Evolutionary conservation across 805 yeast genomes (phyloP).

Genomic region (Ogataea chonburiensis): DNA sequence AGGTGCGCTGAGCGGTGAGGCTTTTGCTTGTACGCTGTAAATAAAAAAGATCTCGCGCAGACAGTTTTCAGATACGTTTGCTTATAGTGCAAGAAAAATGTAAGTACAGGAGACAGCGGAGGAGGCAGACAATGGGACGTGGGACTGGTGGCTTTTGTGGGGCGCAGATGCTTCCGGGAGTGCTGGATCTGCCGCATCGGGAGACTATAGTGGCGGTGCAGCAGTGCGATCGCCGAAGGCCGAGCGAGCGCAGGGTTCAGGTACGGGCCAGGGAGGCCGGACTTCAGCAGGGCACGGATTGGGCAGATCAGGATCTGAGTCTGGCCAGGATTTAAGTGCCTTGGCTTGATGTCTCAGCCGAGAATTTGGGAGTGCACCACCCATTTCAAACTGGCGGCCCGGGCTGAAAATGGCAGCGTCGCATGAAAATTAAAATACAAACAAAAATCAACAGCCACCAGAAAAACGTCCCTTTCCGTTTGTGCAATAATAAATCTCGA

Average conservation of each 20-base stretch:
- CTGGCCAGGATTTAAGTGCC: too few relatives aligned
- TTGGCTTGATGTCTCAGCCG: not conserved
- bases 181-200: too few relatives aligned
- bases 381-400: constrained; percentile 10
- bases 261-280: too few relatives aligned
- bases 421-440: constrained; percentile 15
- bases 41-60: constrained; percentile 13
- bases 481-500: constrained; percentile 2
- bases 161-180: too few relatives aligned
- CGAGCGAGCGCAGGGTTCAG: too few relatives aligned
- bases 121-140: too few relatives aligned
- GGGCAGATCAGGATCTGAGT: too few relatives aligned
- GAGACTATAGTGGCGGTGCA: too few relatives aligned
- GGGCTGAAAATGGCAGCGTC: constrained; percentile 11
- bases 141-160: too few relatives aligned
- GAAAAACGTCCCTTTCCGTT: constrained; percentile 6
- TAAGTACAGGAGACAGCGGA: constrained; percentile 4
- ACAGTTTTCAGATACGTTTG: constrained; percentile 10
- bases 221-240: too few relatives aligned
- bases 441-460: constrained; percentile 15
- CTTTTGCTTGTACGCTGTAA: constrained; percentile 7
- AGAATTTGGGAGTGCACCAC: constrained; percentile 11
- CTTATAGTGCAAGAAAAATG: constrained; percentile 2
- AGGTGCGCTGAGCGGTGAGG: not conserved
- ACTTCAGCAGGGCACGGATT: too few relatives aligned